These are phyloP conservation scores for Poa pratensis DNA, from an alignment of 176 grass and related monocot genomes.

Conservation along the genomic window DNA sequence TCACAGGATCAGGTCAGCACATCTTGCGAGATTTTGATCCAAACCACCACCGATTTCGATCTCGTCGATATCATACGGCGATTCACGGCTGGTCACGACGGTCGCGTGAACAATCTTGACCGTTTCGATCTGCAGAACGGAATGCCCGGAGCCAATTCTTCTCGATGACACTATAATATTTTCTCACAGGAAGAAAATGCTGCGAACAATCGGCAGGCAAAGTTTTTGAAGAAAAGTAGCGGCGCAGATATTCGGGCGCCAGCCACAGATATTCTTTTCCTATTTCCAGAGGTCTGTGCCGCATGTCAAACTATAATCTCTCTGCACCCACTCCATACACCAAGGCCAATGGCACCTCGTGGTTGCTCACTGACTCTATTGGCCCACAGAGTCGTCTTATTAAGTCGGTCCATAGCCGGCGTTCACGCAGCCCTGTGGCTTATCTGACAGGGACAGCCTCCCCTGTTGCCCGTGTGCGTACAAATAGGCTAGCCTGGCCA, in stretches of 20 bases:
- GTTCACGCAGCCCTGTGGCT: neutral
- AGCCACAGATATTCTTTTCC: slow-evolving; percentile 18
- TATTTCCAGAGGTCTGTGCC: neutral
- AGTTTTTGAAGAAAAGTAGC: neutral
- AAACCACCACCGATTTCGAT: no score
- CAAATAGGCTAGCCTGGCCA: slow-evolving; percentile 51
- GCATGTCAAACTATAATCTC: neutral
- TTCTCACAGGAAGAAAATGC: neutral
- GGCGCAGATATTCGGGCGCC: neutral
- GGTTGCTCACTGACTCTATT: fast-evolving
- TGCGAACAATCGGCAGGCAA: neutral
- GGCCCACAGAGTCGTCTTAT: neutral
- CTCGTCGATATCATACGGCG: neutral
- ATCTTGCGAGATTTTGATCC: neutral
- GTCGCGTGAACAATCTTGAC: neutral
- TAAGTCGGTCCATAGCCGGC: neutral
- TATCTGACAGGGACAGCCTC: slow-evolving; percentile 30
- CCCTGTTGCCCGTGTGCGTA: slow-evolving; percentile 35
- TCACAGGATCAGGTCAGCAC: neutral
- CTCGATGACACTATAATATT: neutral
- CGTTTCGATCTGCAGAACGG: neutral
- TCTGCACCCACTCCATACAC: neutral
- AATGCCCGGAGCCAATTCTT: neutral
- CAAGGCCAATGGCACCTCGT: neutral
- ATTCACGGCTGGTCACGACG: neutral